phyloP scores from a whole-genome alignment of 2,329 filamentous ascomycete species.

The Byssoonygena ceratinophila region DNA sequence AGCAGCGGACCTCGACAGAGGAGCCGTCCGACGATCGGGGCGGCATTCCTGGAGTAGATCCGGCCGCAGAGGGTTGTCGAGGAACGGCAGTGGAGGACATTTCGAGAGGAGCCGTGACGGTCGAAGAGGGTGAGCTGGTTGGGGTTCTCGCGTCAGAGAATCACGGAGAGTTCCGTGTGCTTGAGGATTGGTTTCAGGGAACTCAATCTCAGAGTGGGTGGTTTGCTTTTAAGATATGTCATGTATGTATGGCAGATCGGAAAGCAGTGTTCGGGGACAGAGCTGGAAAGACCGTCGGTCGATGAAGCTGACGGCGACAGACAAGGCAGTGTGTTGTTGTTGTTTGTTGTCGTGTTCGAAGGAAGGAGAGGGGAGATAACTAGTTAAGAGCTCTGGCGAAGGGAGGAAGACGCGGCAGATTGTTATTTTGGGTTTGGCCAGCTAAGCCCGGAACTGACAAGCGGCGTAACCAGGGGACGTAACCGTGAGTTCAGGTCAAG shows the following conservation, averaged over 20 bases:
- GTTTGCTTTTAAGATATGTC: not conserved
- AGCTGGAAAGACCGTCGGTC: too few species aligned
- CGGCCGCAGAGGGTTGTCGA: slow-evolving; percentile 24
- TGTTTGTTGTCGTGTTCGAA: too few species aligned
- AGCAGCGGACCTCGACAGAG: slow-evolving; percentile 34
- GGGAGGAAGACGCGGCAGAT: slow-evolving; percentile 1
- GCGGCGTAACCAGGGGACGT: slow-evolving; percentile 2
- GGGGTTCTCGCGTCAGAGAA: too few species aligned
- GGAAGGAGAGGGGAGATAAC: not conserved
- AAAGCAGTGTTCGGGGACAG: too few species aligned
- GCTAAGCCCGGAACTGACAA: not conserved
- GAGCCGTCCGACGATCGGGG: slow-evolving; percentile 20
- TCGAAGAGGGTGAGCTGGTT: not conserved
- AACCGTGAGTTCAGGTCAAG: slow-evolving; percentile 1
- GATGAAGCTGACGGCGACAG: too few species aligned
- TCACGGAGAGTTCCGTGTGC: too few species aligned
- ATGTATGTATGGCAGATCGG: not conserved
- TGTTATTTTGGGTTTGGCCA: not conserved
- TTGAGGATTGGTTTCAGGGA: not conserved
- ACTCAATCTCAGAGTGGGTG: not conserved
- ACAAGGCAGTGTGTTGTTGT: not conserved
- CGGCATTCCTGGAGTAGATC: slow-evolving; percentile 19
- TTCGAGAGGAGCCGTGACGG: slow-evolving; percentile 1
- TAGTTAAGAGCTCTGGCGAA: not conserved
- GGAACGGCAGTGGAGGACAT: slow-evolving; percentile 33